Conservation (phyloP, 129 eudicot species). For the Apium graveolens region DNA sequence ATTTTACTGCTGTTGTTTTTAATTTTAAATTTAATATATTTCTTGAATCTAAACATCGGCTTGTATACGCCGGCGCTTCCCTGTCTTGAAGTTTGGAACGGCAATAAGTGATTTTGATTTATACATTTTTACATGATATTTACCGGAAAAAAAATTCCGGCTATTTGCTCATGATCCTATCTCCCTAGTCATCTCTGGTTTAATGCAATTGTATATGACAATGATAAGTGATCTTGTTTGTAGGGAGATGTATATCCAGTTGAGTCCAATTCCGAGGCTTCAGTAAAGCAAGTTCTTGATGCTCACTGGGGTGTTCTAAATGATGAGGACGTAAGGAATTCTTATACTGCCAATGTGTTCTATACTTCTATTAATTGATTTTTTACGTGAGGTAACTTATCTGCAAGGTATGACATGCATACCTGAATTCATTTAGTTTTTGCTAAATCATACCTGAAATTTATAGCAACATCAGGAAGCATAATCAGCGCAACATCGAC, state of each 20-base stretch:
- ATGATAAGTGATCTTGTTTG: constrained; percentile 7
- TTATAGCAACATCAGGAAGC: not conserved
- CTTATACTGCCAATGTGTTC: not conserved
- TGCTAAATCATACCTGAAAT: not conserved
- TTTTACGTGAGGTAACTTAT: constrained; percentile 1
- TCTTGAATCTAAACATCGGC: not conserved
- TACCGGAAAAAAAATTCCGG: not conserved
- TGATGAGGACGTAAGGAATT: constrained; percentile 69
- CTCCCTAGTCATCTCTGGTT: not conserved
- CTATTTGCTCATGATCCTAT: not conserved
- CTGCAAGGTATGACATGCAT: not conserved
- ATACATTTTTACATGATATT: no score
- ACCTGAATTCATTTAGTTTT: no score
- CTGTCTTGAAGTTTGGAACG: not conserved
- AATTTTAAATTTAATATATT: not conserved
- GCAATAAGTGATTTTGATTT: not conserved
- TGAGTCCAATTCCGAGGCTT: constrained; percentile 40
- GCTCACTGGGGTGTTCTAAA: constrained; percentile 84
- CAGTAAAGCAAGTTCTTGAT: constrained; percentile 62
- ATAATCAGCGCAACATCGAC: not conserved
- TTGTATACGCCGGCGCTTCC: not conserved
- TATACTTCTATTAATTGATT: not conserved
- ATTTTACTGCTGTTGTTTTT: constrained; percentile 6
- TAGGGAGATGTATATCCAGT: constrained; percentile 99
- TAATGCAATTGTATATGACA: not conserved